Conservation (phyloP, 164 flowering plant genomes). For the Protea cynaroides region DNA sequence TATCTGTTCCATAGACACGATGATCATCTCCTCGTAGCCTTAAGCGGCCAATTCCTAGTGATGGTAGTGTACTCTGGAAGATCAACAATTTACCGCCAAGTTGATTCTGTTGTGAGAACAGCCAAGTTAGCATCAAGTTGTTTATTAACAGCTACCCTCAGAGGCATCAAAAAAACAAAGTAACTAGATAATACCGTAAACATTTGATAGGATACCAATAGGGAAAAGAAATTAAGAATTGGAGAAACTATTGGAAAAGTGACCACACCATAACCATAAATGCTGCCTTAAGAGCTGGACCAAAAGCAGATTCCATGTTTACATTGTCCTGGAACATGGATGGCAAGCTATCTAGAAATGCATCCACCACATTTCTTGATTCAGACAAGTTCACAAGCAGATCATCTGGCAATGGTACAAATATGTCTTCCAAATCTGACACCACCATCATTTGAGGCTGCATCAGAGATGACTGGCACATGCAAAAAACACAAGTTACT, state of each 20-base stretch:
- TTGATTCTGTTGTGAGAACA: conserved; percentile 51
- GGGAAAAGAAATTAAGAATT: background rate
- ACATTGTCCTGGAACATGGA: conserved; percentile 83
- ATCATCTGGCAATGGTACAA: conserved; percentile 95
- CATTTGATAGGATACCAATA: background rate
- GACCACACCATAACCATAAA: conserved; percentile 89
- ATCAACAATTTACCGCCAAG: conserved; percentile 94
- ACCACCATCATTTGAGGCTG: conserved; percentile 99
- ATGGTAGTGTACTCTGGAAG: conserved; percentile 83
- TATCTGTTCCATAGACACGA: conserved; percentile 93
- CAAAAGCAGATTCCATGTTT: conserved; percentile 96
- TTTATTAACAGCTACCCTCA: background rate
- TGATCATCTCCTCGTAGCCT: conserved; percentile 88
- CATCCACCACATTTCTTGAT: conserved; percentile 83
- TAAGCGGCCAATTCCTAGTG: conserved; percentile 90
- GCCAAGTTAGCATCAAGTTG: background rate
- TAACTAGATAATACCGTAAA: background rate
- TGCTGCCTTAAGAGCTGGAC: conserved; percentile 92
- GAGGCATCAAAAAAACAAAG: background rate
- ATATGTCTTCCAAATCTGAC: conserved; percentile 90
- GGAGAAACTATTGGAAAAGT: background rate
- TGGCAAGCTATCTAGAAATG: conserved; percentile 91
- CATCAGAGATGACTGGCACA: conserved; percentile 77
- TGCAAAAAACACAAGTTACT: conserved; percentile 17
- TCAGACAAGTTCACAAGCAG: conserved; percentile 96